Evolutionary conservation across 2,329 filamentous ascomycete genomes (phyloP).

Genomic region (Polychaeton citri): DNA sequence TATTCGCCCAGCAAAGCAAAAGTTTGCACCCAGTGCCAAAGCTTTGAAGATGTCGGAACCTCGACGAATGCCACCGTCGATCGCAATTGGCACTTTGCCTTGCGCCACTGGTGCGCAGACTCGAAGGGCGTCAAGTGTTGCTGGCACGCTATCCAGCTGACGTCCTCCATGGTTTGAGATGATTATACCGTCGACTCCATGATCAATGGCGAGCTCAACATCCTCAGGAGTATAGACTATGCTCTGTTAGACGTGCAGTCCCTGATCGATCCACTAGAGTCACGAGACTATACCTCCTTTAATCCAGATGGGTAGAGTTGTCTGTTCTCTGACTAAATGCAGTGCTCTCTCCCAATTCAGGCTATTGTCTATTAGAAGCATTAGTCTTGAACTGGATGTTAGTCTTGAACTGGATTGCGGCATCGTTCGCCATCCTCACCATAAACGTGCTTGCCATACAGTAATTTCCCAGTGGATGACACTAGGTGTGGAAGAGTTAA

Average conservation of each 20-base stretch:
- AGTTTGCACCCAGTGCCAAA: conserved; percentile 29
- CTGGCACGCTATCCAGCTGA: conserved; percentile 38
- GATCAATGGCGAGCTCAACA: conserved; percentile 2
- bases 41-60: conserved; percentile 46
- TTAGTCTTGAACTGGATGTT: not conserved
- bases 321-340: conserved; percentile 3
- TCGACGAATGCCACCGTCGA: conserved; percentile 44
- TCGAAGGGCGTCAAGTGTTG: conserved; percentile 30
- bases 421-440: not conserved
- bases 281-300: too few species aligned
- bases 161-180: conserved; percentile 36
- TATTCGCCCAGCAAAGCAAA: conserved; percentile 3
- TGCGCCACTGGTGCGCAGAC: conserved; percentile 30
- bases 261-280: too few species aligned
- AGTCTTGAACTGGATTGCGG: not conserved
- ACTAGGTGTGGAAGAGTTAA: conserved; percentile 30
- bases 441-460: not conserved
- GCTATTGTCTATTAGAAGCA: not conserved
- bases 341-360: not conserved
- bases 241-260: not conserved
- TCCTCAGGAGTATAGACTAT: conserved; percentile 2
- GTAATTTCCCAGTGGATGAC: not conserved
- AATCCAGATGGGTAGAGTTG: conserved; percentile 5
- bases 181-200: conserved; percentile 3
- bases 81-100: conserved; percentile 39